A percentile compares a stretch with the other conserved stretches of the same genome.
phyloP scores from a whole-genome alignment of 208 protist species.

The Naegleria lovaniensis region DNA sequence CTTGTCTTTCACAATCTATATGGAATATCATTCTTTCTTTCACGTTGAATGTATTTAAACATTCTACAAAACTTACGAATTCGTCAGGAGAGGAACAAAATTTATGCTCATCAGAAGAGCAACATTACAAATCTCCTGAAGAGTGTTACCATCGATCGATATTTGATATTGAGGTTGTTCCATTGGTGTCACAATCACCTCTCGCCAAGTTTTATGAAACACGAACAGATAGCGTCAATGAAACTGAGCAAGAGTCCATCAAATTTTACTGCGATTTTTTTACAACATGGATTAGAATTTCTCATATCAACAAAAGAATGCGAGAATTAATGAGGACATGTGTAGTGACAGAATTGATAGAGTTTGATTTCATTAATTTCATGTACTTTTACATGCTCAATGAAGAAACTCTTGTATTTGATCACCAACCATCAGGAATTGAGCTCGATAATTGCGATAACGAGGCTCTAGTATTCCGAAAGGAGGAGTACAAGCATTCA shows the following conservation, averaged over 20 bases:
- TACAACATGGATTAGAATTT: background rate
- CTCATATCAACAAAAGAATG: background rate
- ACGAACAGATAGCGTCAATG: background rate
- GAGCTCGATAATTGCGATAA: background rate
- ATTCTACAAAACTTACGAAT: no score
- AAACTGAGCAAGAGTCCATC: background rate
- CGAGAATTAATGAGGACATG: background rate
- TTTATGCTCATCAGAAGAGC: background rate
- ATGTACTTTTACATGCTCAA: background rate
- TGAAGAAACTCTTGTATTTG: background rate
- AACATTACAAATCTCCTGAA: background rate
- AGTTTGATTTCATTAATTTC: background rate
- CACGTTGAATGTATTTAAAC: no score
- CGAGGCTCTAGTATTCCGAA: background rate
- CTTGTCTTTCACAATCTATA: no score
- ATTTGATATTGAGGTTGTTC: background rate
- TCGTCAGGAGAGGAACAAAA: background rate
- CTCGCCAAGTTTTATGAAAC: background rate
- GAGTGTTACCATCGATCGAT: background rate
- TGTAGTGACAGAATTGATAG: background rate
- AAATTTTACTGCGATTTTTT: background rate
- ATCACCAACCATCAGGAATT: background rate
- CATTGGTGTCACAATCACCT: background rate
- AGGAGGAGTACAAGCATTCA: background rate
- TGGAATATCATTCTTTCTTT: no score